Percentiles rank a stretch among this genome's conserved stretches.
phyloP scores from a whole-genome alignment of 345 rosid genomes.

The Syzygium aromaticum region DNA sequence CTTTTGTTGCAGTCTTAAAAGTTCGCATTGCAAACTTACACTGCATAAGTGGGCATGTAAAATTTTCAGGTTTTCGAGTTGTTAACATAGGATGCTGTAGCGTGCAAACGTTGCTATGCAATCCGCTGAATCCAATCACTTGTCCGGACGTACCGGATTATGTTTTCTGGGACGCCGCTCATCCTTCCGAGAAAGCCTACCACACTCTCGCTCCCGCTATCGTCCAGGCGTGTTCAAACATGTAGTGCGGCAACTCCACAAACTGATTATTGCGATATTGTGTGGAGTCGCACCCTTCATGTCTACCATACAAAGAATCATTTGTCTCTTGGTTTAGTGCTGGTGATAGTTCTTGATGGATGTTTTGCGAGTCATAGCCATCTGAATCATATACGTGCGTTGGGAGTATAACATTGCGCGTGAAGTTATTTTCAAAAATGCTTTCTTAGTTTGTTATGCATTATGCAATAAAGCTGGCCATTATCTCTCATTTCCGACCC shows the following conservation, averaged over 20 bases:
- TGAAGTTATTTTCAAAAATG: background rate
- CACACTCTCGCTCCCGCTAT: background rate
- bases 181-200: conserved; percentile 19
- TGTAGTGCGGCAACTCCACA: background rate
- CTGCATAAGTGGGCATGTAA: background rate
- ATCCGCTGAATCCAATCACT: background rate
- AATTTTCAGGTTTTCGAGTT: conserved; percentile 10
- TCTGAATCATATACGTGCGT: background rate
- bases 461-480: background rate
- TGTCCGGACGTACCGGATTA: conserved; percentile 3
- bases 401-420: background rate
- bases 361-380: background rate
- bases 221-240: background rate
- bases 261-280: background rate
- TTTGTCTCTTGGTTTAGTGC: background rate
- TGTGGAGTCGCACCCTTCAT: background rate
- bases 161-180: conserved; percentile 21
- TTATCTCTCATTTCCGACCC: background rate
- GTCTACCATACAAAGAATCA: background rate
- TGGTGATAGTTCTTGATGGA: background rate
- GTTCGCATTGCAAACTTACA: background rate
- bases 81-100: conserved; percentile 14
- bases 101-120: conserved; percentile 5
- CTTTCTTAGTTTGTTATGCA: background rate
- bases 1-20: background rate